Conservation (phyloP, 1,284 basidiomycete species). For the Moesziomyces aphidis region DNA sequence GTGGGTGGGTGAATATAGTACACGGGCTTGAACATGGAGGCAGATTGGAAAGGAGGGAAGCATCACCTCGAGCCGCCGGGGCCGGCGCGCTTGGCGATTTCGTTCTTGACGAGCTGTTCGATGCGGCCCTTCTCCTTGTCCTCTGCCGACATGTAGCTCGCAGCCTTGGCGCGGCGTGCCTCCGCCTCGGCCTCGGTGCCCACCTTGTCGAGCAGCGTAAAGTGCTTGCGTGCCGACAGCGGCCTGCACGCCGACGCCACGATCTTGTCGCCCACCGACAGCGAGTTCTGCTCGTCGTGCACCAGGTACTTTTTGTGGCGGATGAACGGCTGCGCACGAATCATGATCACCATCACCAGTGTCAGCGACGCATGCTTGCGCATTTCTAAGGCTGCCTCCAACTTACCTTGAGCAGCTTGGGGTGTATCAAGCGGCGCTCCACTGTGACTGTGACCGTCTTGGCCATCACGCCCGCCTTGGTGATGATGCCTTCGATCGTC, state of each 20-base stretch:
- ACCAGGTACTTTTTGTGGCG: constrained; percentile 65
- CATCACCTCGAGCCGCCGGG: constrained; percentile 19
- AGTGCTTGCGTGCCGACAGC: constrained; percentile 62
- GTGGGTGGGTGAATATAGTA: constrained; percentile 5
- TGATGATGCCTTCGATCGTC: constrained; percentile 56
- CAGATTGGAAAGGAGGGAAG: not conserved
- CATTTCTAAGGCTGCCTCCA: not conserved
- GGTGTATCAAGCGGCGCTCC: constrained; percentile 54
- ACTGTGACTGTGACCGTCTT: constrained; percentile 65
- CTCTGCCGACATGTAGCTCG: constrained; percentile 52
- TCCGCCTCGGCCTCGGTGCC: constrained; percentile 39
- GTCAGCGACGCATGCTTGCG: not conserved
- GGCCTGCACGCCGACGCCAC: constrained; percentile 60
- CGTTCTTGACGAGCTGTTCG: constrained; percentile 56
- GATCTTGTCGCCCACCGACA: constrained; percentile 62
- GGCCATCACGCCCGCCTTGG: constrained; percentile 64
- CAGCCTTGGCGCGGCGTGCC: constrained; percentile 39
- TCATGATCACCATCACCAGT: too few relatives aligned
- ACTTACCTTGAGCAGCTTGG: constrained; percentile 60
- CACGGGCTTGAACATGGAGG: not conserved
- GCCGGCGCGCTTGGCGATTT: constrained; percentile 36
- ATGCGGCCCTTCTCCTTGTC: constrained; percentile 59
- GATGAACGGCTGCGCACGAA: constrained; percentile 38
- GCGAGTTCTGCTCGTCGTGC: constrained; percentile 55
- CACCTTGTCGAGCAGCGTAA: constrained; percentile 51